Evolutionary conservation across 345 rosid genomes (phyloP), one percentile per base, ranked within the genome.

Genomic region (Populus davidiana): DNA sequence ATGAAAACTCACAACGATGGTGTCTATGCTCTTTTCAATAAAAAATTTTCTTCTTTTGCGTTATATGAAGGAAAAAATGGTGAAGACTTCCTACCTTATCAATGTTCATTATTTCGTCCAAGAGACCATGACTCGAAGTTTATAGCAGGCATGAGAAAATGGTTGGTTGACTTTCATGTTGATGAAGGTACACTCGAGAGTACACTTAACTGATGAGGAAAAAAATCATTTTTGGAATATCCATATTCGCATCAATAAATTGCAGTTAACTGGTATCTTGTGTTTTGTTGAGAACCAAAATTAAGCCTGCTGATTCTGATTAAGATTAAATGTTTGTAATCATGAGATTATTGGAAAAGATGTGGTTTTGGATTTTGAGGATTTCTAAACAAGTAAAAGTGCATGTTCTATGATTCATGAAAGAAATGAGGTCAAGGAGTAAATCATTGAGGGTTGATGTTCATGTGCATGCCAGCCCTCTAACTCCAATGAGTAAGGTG

Each of bases 31-130:
- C 79, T 88, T 33, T 92, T 81, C 87, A 81, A 88, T 82, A 87
- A 87, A 83, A 70, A 69, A 74, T 73, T 77, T 65, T 88, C 98
- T 72, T 82, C 93, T n/a, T 96, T 91, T 87, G 91, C 92, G 35
- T 65, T 93, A 64, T 96, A 85, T 71, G 78, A 87, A 73, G 88
- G 86, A 64, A 75, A 75, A 77, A 83, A 74, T 71, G 87, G 84
- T 36, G 66, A 72, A 31, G 85, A 75, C 70, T 86, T 90, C 44
- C 56, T 65, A 35, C 90, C 94, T 76, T 93, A 92, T 80, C 93
- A 90, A 81, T 79, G 36, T 71, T 88, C 83, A 44, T 86, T 80
- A 82, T 93, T 88, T 87, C 67, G n/a, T 5, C 77, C 59, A 5
- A 85, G 89, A 79, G 85, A 80, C 69, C 77, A 63, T 78, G 88